phyloP scores from a whole-genome alignment of 202 grass and related monocot genomes.

The Hordeum pubiflorum region DNA sequence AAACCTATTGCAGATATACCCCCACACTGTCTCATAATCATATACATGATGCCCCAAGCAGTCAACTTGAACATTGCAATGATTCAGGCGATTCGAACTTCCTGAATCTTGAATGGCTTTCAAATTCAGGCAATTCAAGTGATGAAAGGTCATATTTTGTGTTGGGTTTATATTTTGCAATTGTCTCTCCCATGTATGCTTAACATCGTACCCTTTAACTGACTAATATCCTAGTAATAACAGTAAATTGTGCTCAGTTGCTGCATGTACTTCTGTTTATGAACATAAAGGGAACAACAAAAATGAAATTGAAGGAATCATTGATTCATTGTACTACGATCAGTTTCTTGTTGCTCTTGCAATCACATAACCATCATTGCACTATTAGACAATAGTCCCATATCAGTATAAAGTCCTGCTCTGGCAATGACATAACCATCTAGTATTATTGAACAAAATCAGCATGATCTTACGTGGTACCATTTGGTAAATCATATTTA shows the following conservation, averaged over 20 bases:
- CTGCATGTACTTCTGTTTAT: not conserved
- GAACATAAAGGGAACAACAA: slow-evolving; percentile 12
- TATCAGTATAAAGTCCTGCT: not conserved
- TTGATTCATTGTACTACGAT: slow-evolving; percentile 8
- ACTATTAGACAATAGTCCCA: slow-evolving; percentile 5
- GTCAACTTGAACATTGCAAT: slow-evolving; percentile 14
- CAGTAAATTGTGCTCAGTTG: not conserved
- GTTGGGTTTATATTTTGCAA: not conserved
- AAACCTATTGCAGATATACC: slow-evolving; percentile 32
- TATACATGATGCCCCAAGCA: not conserved
- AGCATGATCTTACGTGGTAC: not conserved
- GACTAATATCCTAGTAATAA: slow-evolving; percentile 12
- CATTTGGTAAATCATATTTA: not conserved
- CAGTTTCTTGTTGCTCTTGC: not conserved
- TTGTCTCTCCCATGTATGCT: slow-evolving; percentile 10
- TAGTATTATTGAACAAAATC: slow-evolving; percentile 17
- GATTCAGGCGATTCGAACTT: slow-evolving; percentile 76
- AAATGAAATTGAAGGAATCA: slow-evolving; percentile 20
- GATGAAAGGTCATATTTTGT: slow-evolving; percentile 46
- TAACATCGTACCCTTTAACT: not conserved
- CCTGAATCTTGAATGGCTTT: slow-evolving; percentile 76
- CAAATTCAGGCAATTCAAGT: slow-evolving; percentile 75
- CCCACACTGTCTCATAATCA: slow-evolving; percentile 19
- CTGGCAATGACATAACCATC: slow-evolving; percentile 16
- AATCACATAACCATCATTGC: slow-evolving; percentile 17